phyloP scores from a whole-genome alignment of 176 grass and related monocot species.

The Triticum turgidum region DNA sequence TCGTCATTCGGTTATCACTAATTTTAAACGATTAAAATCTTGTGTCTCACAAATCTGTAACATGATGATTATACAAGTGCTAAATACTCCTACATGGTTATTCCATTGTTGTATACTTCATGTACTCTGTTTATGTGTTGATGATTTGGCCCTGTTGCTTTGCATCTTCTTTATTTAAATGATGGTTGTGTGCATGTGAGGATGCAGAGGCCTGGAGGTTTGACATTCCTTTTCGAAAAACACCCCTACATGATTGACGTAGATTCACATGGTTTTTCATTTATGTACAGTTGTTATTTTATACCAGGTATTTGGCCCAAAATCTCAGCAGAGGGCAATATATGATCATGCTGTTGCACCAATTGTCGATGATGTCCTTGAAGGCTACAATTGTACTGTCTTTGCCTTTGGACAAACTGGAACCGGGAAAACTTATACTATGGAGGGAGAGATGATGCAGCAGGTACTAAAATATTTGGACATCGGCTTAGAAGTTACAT shows the following conservation, averaged over 20 bases:
- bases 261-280: constrained; percentile 26
- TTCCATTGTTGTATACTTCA: neutral
- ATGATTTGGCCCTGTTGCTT: too few relatives aligned
- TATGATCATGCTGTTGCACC: constrained; percentile 73
- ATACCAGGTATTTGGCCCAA: constrained; percentile 78
- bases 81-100: neutral
- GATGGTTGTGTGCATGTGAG: neutral
- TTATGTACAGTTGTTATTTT: constrained; percentile 7
- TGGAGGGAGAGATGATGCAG: constrained; percentile 80
- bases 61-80: neutral
- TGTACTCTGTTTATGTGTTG: too few relatives aligned
- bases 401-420: constrained; percentile 94
- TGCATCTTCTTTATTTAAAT: neutral
- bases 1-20: neutral
- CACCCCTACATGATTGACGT: neutral
- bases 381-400: constrained; percentile 92
- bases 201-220: neutral
- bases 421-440: constrained; percentile 88
- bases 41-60: neutral
- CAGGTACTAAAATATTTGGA: constrained; percentile 49
- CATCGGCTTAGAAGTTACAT: neutral
- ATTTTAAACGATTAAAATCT: neutral
- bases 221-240: neutral
- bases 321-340: constrained; percentile 63
- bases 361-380: constrained; percentile 66